These are phyloP conservation scores for Hura crepitans DNA, from an alignment of 441 rosid genomes.

Conservation along the genomic window DNA sequence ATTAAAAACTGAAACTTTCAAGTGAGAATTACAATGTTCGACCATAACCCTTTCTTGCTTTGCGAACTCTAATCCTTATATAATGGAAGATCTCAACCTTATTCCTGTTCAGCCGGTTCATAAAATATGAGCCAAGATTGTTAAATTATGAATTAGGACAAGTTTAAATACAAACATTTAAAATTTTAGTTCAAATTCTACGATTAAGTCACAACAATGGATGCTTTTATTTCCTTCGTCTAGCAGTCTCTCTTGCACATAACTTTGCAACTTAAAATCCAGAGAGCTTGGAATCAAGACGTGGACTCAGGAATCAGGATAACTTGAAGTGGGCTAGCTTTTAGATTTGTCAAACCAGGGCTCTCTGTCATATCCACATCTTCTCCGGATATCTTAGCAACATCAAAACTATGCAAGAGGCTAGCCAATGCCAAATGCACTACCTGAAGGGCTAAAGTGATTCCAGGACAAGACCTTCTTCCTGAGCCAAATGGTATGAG, in stretches of 20 bases:
- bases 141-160: too few relatives aligned
- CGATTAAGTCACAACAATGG: too few relatives aligned
- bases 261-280: background rate
- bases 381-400: conserved; percentile 19
- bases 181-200: too few relatives aligned
- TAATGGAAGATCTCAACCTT: too few relatives aligned
- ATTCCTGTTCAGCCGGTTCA: too few relatives aligned
- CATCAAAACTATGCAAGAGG: conserved; percentile 34
- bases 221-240: too few relatives aligned
- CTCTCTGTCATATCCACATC: conserved; percentile 37
- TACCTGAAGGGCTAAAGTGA: conserved; percentile 29
- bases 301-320: conserved; percentile 26
- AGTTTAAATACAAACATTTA: too few relatives aligned
- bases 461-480: conserved; percentile 38
- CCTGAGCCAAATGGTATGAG: conserved; percentile 42
- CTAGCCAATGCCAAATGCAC: conserved; percentile 32
- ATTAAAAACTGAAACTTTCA: background rate
- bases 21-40: too few relatives aligned
- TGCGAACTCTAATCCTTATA: too few relatives aligned
- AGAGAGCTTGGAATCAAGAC: conserved; percentile 33
- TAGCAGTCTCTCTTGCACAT: too few relatives aligned
- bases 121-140: too few relatives aligned
- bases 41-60: too few relatives aligned
- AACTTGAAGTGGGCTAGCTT: conserved; percentile 39
- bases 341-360: conserved; percentile 31